These are phyloP conservation scores for Claviceps humidiphila DNA, from an alignment of 2,329 filamentous ascomycete genomes.

Conservation along the genomic window DNA sequence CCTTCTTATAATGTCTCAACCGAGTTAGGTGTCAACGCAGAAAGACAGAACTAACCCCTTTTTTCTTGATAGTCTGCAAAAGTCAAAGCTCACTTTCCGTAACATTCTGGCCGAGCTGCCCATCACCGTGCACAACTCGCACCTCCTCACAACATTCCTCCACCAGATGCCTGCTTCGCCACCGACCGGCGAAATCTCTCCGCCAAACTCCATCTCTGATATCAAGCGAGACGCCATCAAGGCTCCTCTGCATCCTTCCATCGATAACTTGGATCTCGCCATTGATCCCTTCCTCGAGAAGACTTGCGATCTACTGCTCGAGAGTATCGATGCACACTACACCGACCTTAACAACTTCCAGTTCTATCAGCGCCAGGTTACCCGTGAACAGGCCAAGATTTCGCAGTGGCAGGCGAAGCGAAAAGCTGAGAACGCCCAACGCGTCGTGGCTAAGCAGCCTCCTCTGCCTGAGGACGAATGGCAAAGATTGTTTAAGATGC, in stretches of 20 bases:
- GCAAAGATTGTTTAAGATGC: conserved; percentile 96
- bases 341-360: conserved; percentile 99
- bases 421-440: conserved; percentile 84
- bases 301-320: conserved; percentile 89
- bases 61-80: conserved; percentile 57
- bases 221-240: conserved; percentile 52
- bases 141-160: conserved; percentile 87
- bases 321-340: conserved; percentile 95
- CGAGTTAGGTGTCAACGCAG: neutral
- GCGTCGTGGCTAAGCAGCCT: conserved; percentile 74
- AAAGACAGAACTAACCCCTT: neutral
- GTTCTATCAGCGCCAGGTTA: conserved; percentile 84
- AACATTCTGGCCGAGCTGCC: conserved; percentile 89
- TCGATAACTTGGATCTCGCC: conserved; percentile 78
- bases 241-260: conserved; percentile 69
- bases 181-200: conserved; percentile 49
- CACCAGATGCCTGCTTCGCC: conserved; percentile 72
- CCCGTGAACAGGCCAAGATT: conserved; percentile 92
- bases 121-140: conserved; percentile 86
- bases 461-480: conserved; percentile 93
- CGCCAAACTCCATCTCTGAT: conserved; percentile 67
- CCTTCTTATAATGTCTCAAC: neutral
- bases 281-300: conserved; percentile 98
- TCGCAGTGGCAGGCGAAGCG: conserved; percentile 93
- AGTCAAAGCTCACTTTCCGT: conserved; percentile 84